phyloP scores from a whole-genome alignment of 768 basidiomycete species.

The Lentinula raphanica region DNA sequence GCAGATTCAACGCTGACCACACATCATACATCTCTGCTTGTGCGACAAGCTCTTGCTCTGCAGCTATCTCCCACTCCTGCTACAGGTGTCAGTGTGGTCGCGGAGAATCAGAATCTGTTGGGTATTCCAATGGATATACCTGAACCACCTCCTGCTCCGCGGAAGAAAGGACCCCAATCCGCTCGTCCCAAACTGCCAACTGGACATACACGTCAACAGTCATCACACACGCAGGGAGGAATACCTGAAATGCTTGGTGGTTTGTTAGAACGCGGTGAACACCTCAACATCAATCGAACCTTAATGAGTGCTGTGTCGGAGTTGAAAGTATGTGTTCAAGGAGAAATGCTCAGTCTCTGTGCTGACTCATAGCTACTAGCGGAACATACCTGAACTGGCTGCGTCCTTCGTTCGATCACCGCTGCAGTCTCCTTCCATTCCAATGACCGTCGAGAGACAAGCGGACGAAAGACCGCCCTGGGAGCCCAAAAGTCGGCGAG shows the following conservation, averaged over 20 bases:
- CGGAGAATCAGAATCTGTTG: slow-evolving; percentile 79
- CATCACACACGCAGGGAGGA: slow-evolving; percentile 41
- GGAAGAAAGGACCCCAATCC: slow-evolving; percentile 26
- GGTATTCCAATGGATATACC: slow-evolving; percentile 68
- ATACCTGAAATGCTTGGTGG: slow-evolving; percentile 71
- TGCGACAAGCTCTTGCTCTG: slow-evolving; percentile 79
- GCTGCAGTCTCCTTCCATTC: slow-evolving; percentile 38
- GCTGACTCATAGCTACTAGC: slow-evolving; percentile 33
- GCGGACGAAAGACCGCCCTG: slow-evolving; percentile 57
- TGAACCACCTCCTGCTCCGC: slow-evolving; percentile 32
- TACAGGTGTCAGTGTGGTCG: slow-evolving; percentile 69
- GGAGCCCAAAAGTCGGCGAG: slow-evolving; percentile 66
- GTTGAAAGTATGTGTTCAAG: slow-evolving; percentile 48
- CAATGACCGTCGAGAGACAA: slow-evolving; percentile 55
- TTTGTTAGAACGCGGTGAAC: slow-evolving; percentile 71
- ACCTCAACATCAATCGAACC: slow-evolving; percentile 78
- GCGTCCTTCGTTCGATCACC: slow-evolving; percentile 60
- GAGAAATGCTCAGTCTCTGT: neutral
- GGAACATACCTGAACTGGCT: slow-evolving; percentile 82
- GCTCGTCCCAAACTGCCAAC: slow-evolving; percentile 15
- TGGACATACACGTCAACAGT: slow-evolving; percentile 34
- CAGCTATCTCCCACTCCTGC: slow-evolving; percentile 69
- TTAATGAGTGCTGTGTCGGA: slow-evolving; percentile 77
- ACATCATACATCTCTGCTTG: slow-evolving; percentile 62
- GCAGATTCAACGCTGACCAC: slow-evolving; percentile 30